Percentiles rank a stretch among this genome's conserved stretches.
Conservation (phyloP, 805 yeast species). For the Ogataea methylovora region DNA sequence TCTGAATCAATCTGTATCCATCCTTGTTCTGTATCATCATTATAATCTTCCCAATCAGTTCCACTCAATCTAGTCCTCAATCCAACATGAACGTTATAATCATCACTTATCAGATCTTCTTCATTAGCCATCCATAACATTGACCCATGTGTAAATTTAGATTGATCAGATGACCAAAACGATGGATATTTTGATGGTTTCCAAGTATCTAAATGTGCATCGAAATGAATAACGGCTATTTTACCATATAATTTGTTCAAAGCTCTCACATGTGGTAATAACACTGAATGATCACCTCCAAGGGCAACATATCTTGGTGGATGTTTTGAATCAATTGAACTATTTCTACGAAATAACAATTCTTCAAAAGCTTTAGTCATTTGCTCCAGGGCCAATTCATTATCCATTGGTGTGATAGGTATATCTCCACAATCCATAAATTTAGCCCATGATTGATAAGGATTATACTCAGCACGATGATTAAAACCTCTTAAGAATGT, state of each 20-base stretch:
- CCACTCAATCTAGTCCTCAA: slow-evolving; percentile 69
- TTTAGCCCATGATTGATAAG: slow-evolving; percentile 41
- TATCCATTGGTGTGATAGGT: slow-evolving; percentile 55
- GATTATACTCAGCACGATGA: slow-evolving; percentile 43
- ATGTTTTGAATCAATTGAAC: slow-evolving; percentile 17
- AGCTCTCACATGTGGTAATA: slow-evolving; percentile 66
- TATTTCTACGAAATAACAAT: slow-evolving; percentile 30
- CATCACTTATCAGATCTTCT: slow-evolving; percentile 54
- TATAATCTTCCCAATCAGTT: slow-evolving; percentile 47
- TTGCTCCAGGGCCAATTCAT: slow-evolving; percentile 42
- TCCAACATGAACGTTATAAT: slow-evolving; percentile 66
- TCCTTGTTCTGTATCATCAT: slow-evolving; percentile 62
- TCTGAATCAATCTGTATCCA: slow-evolving; percentile 65
- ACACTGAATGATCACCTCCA: slow-evolving; percentile 80
- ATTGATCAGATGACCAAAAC: slow-evolving; percentile 24
- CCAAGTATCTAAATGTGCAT: slow-evolving; percentile 84
- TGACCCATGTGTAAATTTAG: slow-evolving; percentile 73
- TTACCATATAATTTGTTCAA: slow-evolving; percentile 55
- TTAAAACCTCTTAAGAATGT: slow-evolving; percentile 64
- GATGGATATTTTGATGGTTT: slow-evolving; percentile 60
- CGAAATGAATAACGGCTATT: slow-evolving; percentile 71
- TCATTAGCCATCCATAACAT: slow-evolving; percentile 77
- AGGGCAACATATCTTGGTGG: slow-evolving; percentile 63
- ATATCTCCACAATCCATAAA: slow-evolving; percentile 51
- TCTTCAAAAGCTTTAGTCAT: slow-evolving; percentile 51